phyloP scores from a whole-genome alignment of 345 rosid genomes.

The Viola odorata region DNA sequence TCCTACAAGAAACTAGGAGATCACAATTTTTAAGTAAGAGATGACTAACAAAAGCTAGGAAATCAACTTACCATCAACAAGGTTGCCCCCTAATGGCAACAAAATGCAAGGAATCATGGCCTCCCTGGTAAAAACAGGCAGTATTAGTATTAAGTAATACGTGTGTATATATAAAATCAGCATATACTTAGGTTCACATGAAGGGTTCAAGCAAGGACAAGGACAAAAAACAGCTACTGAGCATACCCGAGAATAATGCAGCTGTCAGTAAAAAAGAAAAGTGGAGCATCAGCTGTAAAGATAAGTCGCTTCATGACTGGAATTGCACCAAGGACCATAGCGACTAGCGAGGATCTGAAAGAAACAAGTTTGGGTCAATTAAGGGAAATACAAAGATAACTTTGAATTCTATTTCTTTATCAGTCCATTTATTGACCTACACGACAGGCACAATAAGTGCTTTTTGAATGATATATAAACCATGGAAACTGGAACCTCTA shows the following conservation, averaged over 20 bases:
- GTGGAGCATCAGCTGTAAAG: conserved; percentile 80
- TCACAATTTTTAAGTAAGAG: too few relatives aligned
- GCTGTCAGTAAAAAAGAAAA: conserved; percentile 96
- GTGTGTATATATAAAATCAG: too few relatives aligned
- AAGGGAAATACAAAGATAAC: not conserved
- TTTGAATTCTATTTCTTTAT: not conserved
- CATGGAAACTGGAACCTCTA: too few relatives aligned
- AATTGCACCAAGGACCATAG: conserved; percentile 73
- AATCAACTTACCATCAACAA: conserved; percentile 64
- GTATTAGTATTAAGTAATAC: not conserved
- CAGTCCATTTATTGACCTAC: not conserved
- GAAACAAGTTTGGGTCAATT: conserved; percentile 4
- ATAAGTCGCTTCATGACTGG: conserved; percentile 73
- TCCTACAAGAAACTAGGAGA: too few relatives aligned
- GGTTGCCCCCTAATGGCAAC: conserved; percentile 95
- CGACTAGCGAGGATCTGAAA: conserved; percentile 89
- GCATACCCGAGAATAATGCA: conserved; percentile 94
- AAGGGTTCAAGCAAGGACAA: too few relatives aligned
- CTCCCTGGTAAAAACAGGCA: conserved; percentile 46
- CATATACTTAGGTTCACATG: too few relatives aligned
- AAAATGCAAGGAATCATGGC: conserved; percentile 98
- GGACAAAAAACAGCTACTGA: not conserved
- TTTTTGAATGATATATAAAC: too few relatives aligned
- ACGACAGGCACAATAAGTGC: too few relatives aligned
- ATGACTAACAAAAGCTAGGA: not conserved